These are phyloP conservation scores for Oemleria cerasiformis DNA, from an alignment of 306 rosid genomes.

Conservation along the genomic window DNA sequence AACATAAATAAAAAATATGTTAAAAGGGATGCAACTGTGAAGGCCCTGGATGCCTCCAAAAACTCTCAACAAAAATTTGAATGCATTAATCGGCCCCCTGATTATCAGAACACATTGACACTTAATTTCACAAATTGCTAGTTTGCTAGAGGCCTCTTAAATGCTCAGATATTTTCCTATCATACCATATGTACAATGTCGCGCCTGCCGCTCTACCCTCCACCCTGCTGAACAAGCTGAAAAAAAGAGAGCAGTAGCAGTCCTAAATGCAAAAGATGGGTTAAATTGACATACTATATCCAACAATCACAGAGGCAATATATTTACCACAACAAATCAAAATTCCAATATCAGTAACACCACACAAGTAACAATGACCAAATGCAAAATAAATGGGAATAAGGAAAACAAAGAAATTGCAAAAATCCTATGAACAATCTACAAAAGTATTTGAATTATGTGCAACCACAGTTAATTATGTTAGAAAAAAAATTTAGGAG, in stretches of 20 bases:
- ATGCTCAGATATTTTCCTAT: slow-evolving; percentile 70
- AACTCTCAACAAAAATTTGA: not conserved
- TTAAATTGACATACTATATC: slow-evolving; percentile 49
- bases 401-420: not conserved
- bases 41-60: slow-evolving; percentile 8
- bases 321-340: slow-evolving; percentile 18
- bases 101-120: slow-evolving; percentile 23
- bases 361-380: not conserved
- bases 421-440: not conserved
- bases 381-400: slow-evolving; percentile 5
- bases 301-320: slow-evolving; percentile 32
- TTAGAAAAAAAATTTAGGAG: not conserved
- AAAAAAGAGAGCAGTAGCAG: slow-evolving; percentile 69
- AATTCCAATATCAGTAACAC: not conserved
- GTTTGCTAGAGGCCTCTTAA: slow-evolving; percentile 52
- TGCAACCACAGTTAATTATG: not conserved
- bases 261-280: slow-evolving; percentile 83
- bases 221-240: slow-evolving; percentile 86
- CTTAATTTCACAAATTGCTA: slow-evolving; percentile 26
- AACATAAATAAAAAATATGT: not conserved
- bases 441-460: not conserved
- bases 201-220: slow-evolving; percentile 88
- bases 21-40: not conserved
- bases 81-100: slow-evolving; percentile 20
- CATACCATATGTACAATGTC: slow-evolving; percentile 86